Percentiles rank a stretch among this genome's conserved stretches.
Conservation (phyloP, 73 alveolate species). For the Durusdinium trenchii region DNA sequence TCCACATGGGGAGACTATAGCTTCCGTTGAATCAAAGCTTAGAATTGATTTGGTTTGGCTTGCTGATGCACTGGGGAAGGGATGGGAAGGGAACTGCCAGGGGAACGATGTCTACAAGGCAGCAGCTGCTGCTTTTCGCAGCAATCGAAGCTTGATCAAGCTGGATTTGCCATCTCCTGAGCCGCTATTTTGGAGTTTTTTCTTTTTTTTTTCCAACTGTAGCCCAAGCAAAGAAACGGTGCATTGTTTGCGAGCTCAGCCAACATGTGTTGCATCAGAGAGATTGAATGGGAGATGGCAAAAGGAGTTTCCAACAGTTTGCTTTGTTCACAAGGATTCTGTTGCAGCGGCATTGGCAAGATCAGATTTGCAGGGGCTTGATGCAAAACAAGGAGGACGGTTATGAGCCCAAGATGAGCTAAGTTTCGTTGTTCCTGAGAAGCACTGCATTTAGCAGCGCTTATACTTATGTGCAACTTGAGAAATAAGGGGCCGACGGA, state of each 20-base stretch:
- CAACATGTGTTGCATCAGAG: not conserved
- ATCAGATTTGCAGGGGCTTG: slow-evolving; percentile 71
- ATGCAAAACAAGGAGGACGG: slow-evolving; percentile 73
- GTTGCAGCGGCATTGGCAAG: slow-evolving; percentile 93
- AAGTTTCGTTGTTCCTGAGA: too few relatives aligned
- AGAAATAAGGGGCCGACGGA: too few relatives aligned
- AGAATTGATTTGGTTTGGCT: too few relatives aligned
- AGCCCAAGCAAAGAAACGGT: not conserved
- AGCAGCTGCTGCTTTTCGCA: slow-evolving; percentile 36
- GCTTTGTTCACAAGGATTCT: not conserved
- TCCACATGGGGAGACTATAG: too few relatives aligned
- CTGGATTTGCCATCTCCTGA: slow-evolving; percentile 36
- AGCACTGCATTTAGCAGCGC: too few relatives aligned
- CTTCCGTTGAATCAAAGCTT: too few relatives aligned
- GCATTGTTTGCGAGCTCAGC: not conserved
- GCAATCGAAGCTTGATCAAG: slow-evolving; percentile 33
- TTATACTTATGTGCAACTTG: too few relatives aligned
- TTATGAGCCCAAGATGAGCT: too few relatives aligned
- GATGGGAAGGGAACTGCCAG: too few relatives aligned
- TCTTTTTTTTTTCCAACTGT: not conserved
- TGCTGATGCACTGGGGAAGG: too few relatives aligned
- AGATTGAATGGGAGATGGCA: not conserved
- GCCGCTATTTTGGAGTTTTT: not conserved
- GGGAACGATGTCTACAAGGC: slow-evolving; percentile 92
- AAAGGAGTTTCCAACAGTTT: not conserved